Base-by-base conservation (phyloP, 2,329 filamentous ascomycete species). In the Cladosporium oxysporum region DNA sequence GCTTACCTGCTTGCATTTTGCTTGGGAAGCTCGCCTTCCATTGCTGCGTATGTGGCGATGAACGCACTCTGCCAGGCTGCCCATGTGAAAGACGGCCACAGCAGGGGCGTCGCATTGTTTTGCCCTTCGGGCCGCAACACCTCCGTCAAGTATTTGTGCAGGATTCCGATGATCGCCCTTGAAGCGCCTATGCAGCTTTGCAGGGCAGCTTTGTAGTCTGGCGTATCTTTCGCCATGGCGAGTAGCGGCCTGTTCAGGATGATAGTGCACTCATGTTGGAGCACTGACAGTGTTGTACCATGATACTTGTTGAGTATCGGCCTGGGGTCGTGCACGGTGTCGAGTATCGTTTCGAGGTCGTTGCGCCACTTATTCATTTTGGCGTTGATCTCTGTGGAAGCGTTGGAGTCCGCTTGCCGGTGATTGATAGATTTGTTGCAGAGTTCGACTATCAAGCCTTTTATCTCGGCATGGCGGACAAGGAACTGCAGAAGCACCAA, bases 51-150 rank as follows among this genome's bases (percentile, higher is more conserved):
- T 3, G 84, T 79, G 4, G 85, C 70, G 23, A 85, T 80, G 47
- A 85, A 82, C 1, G 81, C 81, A 65, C 82, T 83, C 69, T 85
- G 85, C 83, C 83, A 85, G 0, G 83, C 76, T 1, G 80, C 80
- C 83, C 83, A 85, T 0, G 83, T 85, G 47, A 83, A 83, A 0
- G 82, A 83, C 2, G 83, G 83, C 82, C 83, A 84, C 0, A 83
- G 72, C 28, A 85, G 71, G 62, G 57, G 66, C 7, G 62, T 65
- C 5, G 47, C 23, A 3, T 8, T 31, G 7, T 23, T 26, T 29
- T 49, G 29, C 55, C 61, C 29, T 16, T 44, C 33, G 10, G 37
- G 28, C 12, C 58, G 55, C 10, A 53, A 8, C 5, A 58, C 53
- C n/a, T 65, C 37, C 18, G 57, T 65, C 53, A 65, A 44, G 10